phyloP scores from a whole-genome alignment of 2,329 filamentous ascomycete genomes.

The Waltergamsia citrina region DNA sequence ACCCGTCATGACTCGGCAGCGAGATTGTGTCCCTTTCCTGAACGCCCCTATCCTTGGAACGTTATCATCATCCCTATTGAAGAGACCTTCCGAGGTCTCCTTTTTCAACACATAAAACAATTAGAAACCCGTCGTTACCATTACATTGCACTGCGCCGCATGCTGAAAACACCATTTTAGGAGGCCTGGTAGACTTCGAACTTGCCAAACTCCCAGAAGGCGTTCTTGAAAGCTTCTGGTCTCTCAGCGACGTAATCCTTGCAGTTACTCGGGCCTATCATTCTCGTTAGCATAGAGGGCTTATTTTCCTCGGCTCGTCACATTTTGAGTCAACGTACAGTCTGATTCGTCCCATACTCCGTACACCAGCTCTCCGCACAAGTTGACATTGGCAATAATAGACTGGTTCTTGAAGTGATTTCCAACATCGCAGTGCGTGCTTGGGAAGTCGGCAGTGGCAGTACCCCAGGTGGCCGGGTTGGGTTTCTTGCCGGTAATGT shows the following conservation, averaged over 20 bases:
- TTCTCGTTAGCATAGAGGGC: slow-evolving; percentile 5
- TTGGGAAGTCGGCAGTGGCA: slow-evolving; percentile 56
- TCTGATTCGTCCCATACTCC: slow-evolving; percentile 34
- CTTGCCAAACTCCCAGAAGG: slow-evolving; percentile 55
- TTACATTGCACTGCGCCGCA: too few relatives aligned
- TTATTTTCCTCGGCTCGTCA: not conserved
- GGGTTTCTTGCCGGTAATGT: slow-evolving; percentile 41
- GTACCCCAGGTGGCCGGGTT: slow-evolving; percentile 53
- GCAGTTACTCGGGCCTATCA: slow-evolving; percentile 44
- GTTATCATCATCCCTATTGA: too few relatives aligned
- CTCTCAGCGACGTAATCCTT: slow-evolving; percentile 47
- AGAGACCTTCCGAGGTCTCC: too few relatives aligned
- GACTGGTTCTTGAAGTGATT: slow-evolving; percentile 55
- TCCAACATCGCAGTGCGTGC: slow-evolving; percentile 48
- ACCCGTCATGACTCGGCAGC: too few relatives aligned
- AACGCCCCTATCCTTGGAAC: too few relatives aligned
- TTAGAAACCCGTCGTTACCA: too few relatives aligned
- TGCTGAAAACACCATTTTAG: slow-evolving; percentile 8
- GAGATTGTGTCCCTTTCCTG: too few relatives aligned
- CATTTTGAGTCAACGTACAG: slow-evolving; percentile 21
- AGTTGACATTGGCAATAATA: slow-evolving; percentile 56
- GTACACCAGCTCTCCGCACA: slow-evolving; percentile 50
- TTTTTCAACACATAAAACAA: too few relatives aligned
- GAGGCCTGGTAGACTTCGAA: slow-evolving; percentile 45
- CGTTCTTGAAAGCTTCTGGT: slow-evolving; percentile 44